These are phyloP conservation scores for Moniliophthora roreri DNA, from an alignment of 1,284 basidiomycete genomes.

Conservation along the genomic window DNA sequence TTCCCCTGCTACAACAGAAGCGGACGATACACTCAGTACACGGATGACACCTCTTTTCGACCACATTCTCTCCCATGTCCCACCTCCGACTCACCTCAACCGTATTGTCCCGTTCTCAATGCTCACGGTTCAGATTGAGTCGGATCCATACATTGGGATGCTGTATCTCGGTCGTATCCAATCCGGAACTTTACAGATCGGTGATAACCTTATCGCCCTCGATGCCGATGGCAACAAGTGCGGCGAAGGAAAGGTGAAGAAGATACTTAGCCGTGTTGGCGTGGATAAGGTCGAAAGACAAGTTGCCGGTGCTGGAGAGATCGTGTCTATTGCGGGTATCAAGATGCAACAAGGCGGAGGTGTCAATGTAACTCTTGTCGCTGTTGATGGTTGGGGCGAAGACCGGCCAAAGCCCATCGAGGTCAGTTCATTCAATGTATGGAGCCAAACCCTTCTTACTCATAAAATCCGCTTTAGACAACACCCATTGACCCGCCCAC, in stretches of 20 bases:
- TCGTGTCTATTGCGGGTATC: conserved; percentile 45
- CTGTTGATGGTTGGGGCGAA: conserved; percentile 41
- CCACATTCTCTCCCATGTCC: conserved; percentile 41
- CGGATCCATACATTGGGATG: conserved; percentile 44
- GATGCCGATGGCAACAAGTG: conserved; percentile 39
- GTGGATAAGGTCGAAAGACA: conserved; percentile 41
- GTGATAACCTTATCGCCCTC: conserved; percentile 38
- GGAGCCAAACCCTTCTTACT: not conserved
- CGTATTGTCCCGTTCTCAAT: conserved; percentile 42
- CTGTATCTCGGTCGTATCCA: conserved; percentile 45
- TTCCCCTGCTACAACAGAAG: conserved; percentile 2
- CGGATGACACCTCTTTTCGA: conserved; percentile 44
- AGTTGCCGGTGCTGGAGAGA: conserved; percentile 42
- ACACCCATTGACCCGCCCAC: conserved; percentile 50
- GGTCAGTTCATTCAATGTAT: conserved; percentile 22
- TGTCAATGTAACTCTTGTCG: conserved; percentile 42
- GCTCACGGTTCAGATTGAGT: conserved; percentile 47
- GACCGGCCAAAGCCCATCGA: conserved; percentile 37
- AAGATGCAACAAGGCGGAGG: conserved; percentile 34
- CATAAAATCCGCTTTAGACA: conserved; percentile 24
- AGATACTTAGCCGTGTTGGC: conserved; percentile 38
- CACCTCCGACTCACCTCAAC: conserved; percentile 37
- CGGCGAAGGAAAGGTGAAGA: conserved; percentile 49
- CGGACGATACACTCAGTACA: conserved; percentile 11
- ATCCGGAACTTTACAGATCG: conserved; percentile 35